These are phyloP conservation scores for Microthyrium microscopicum DNA, from an alignment of 2,329 filamentous ascomycete genomes.

Conservation along the genomic window DNA sequence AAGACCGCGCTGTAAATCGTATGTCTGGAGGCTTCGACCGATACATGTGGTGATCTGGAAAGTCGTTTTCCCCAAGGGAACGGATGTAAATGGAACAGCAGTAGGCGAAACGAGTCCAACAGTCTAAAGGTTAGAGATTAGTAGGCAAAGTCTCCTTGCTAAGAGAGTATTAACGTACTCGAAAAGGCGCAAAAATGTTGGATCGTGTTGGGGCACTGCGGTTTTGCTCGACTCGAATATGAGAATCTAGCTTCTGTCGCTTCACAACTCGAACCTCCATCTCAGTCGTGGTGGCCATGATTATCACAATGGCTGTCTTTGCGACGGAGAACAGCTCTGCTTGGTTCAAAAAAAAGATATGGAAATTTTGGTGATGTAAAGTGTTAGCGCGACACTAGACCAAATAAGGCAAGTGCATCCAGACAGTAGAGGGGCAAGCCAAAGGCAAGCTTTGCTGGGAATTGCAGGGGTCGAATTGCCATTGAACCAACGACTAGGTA, in stretches of 20 bases:
- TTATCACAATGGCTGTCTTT: conserved; percentile 33
- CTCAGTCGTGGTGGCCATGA: conserved; percentile 28
- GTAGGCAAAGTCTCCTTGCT: neutral
- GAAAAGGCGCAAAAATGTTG: conserved; percentile 81
- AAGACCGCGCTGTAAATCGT: conserved; percentile 78
- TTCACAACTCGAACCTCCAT: conserved; percentile 47
- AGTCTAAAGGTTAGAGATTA: conserved; percentile 39
- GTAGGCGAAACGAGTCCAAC: conserved; percentile 88
- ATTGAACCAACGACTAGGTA: too few species aligned
- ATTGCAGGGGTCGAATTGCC: too few species aligned
- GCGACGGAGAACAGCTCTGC: too few species aligned
- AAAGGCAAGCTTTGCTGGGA: too few species aligned
- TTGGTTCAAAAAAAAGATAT: too few species aligned
- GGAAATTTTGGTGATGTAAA: too few species aligned
- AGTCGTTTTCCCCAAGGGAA: conserved; percentile 80
- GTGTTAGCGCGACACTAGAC: too few species aligned
- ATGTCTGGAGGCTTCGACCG: conserved; percentile 80
- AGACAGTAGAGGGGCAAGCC: too few species aligned
- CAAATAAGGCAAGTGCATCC: too few species aligned
- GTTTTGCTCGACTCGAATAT: conserved; percentile 10
- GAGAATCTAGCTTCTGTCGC: conserved; percentile 50
- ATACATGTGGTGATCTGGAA: conserved; percentile 96
- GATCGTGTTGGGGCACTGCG: conserved; percentile 6
- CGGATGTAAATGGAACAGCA: conserved; percentile 70
- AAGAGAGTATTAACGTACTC: conserved; percentile 40